phyloP scores from a whole-genome alignment of 1,284 basidiomycete species.

The Sporisorium exsertum region DNA sequence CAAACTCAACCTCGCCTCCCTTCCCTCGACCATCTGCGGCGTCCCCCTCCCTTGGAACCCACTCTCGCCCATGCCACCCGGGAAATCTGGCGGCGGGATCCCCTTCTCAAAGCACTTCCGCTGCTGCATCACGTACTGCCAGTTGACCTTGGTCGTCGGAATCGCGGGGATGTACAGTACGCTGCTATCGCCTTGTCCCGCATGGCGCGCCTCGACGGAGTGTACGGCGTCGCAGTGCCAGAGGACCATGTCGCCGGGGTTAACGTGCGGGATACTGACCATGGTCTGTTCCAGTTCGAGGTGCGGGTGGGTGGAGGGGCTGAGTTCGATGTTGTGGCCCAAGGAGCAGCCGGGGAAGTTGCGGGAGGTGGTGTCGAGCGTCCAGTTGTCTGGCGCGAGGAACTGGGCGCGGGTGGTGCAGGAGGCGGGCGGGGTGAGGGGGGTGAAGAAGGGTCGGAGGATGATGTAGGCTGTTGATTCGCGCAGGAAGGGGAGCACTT shows the following conservation, averaged over 20 bases:
- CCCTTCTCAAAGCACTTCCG: conserved; percentile 74
- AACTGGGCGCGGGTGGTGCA: conserved; percentile 11
- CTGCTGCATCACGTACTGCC: conserved; percentile 77
- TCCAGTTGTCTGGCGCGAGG: conserved; percentile 48
- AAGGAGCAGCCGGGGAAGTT: conserved; percentile 75
- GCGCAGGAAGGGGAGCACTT: conserved; percentile 80
- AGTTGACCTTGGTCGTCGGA: conserved; percentile 78
- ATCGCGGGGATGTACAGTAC: conserved; percentile 84
- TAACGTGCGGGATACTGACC: conserved; percentile 75
- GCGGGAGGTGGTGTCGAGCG: conserved; percentile 74
- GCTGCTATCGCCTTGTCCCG: conserved; percentile 76
- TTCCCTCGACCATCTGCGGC: conserved; percentile 32
- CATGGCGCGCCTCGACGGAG: conserved; percentile 77
- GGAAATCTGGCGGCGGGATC: conserved; percentile 80
- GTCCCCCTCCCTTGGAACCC: conserved; percentile 73
- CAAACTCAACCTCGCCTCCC: conserved; percentile 18
- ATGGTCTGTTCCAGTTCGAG: conserved; percentile 77
- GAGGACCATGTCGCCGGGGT: conserved; percentile 81
- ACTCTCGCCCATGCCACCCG: conserved; percentile 79
- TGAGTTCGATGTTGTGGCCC: conserved; percentile 77
- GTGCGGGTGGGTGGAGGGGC: conserved; percentile 78
- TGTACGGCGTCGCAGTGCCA: conserved; percentile 86
- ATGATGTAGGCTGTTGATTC: conserved; percentile 82
- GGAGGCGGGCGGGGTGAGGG: conserved; percentile 26
- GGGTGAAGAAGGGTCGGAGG: conserved; percentile 81